Percentiles rank a stretch among this genome's conserved stretches.
phyloP scores from a whole-genome alignment of 345 rosid species.

The Eucalyptus dawsonii region DNA sequence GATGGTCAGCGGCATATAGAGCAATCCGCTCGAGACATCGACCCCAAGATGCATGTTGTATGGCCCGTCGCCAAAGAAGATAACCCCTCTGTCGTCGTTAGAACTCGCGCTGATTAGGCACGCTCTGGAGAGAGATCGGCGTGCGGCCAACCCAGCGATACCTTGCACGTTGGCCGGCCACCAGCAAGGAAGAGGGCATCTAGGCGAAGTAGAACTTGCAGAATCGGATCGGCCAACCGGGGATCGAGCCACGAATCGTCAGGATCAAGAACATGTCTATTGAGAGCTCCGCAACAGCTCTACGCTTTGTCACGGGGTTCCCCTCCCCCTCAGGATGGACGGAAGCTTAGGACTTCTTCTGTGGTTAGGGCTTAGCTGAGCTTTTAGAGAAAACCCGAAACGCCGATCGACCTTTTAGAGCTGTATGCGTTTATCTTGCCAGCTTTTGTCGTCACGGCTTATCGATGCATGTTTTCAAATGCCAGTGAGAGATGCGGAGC shows the following conservation, averaged over 20 bases:
- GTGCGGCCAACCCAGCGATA: conserved; percentile 9
- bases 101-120: background rate
- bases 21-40: too few species aligned
- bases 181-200: conserved; percentile 3
- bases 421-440: background rate
- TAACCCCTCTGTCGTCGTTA: background rate
- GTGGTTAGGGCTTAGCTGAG: background rate
- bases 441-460: background rate
- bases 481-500: background rate
- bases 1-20: background rate
- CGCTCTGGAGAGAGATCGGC: conserved; percentile 5
- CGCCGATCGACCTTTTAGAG: background rate
- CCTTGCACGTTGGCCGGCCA: conserved; percentile 12
- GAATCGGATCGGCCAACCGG: background rate
- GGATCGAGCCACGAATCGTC: background rate
- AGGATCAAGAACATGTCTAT: background rate
- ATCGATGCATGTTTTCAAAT: background rate
- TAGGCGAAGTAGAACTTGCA: conserved; percentile 3
- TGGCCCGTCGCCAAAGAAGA: too few species aligned
- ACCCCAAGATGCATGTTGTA: too few species aligned
- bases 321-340: background rate
- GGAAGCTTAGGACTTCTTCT: background rate
- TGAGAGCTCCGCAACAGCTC: background rate
- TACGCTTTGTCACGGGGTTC: conserved; percentile 6
- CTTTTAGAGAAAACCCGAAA: background rate